Conservation (phyloP, 108 stramenopile genomes). For the Bacterosira constricta region DNA sequence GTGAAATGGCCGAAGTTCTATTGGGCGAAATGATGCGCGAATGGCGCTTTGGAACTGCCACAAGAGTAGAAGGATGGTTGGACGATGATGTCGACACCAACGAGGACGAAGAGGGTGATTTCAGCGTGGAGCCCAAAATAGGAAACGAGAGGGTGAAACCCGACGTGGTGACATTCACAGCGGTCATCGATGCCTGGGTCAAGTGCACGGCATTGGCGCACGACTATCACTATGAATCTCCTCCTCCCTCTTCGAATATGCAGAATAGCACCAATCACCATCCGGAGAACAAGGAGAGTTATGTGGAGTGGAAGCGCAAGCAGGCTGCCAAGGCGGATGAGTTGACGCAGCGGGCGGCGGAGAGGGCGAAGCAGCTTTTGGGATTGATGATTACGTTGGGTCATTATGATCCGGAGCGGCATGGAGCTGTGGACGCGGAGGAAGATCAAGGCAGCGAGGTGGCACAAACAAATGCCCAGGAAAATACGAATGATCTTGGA, state of each 20-base stretch:
- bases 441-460: not conserved
- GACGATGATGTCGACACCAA: not conserved
- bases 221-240: conserved; percentile 38
- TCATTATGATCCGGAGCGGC: conserved; percentile 33
- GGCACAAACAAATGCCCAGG: not conserved
- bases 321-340: conserved; percentile 41
- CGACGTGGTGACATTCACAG: conserved; percentile 70
- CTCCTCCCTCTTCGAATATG: too few relatives aligned
- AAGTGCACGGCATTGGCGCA: conserved; percentile 55
- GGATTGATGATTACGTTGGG: conserved; percentile 45
- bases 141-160: conserved; percentile 59
- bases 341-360: conserved; percentile 39
- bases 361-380: conserved; percentile 44
- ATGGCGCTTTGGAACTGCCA: conserved; percentile 41
- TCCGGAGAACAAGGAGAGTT: conserved; percentile 14
- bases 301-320: conserved; percentile 32
- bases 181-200: conserved; percentile 60
- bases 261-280: too few relatives aligned
- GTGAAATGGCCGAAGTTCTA: conserved; percentile 60
- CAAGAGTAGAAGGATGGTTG: not conserved
- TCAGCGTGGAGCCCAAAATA: not conserved
- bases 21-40: conserved; percentile 63
- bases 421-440: too few relatives aligned
- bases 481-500: not conserved
- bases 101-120: not conserved